Evolutionary conservation across 1,139 yeast species (phyloP).

Genomic region (Yamadazyma diddensiae): DNA sequence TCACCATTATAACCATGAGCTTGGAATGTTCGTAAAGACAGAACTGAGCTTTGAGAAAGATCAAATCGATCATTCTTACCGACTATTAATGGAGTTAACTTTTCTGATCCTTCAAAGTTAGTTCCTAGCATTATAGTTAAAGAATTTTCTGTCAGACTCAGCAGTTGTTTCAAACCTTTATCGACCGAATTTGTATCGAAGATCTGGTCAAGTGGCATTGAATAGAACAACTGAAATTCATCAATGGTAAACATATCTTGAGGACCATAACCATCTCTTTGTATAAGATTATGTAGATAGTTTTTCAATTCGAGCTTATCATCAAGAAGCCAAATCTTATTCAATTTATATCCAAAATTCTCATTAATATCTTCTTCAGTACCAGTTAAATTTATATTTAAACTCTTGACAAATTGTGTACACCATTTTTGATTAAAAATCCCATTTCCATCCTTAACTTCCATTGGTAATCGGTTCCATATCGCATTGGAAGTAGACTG

Average conservation of each 20-base stretch:
- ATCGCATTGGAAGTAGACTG: slow-evolving; percentile 64
- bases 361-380: slow-evolving; percentile 38
- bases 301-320: slow-evolving; percentile 47
- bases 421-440: slow-evolving; percentile 68
- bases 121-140: slow-evolving; percentile 62
- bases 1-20: slow-evolving; percentile 9
- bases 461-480: slow-evolving; percentile 58
- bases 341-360: slow-evolving; percentile 38
- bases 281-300: slow-evolving; percentile 31
- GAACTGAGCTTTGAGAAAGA: slow-evolving; percentile 29
- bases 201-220: slow-evolving; percentile 60
- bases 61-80: slow-evolving; percentile 61
- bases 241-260: slow-evolving; percentile 59
- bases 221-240: slow-evolving; percentile 60
- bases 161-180: slow-evolving; percentile 43
- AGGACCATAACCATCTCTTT: slow-evolving; percentile 39
- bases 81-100: slow-evolving; percentile 56
- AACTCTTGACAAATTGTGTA: slow-evolving; percentile 51
- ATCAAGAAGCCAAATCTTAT: slow-evolving; percentile 61
- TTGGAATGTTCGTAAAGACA: slow-evolving; percentile 28
- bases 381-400: slow-evolving; percentile 52
- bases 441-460: slow-evolving; percentile 60
- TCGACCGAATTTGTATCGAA: slow-evolving; percentile 47
- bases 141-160: slow-evolving; percentile 50
- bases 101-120: slow-evolving; percentile 62